These are phyloP conservation scores for Tardiomyces depauwii DNA, from an alignment of 1,139 yeast genomes.

Conservation along the genomic window DNA sequence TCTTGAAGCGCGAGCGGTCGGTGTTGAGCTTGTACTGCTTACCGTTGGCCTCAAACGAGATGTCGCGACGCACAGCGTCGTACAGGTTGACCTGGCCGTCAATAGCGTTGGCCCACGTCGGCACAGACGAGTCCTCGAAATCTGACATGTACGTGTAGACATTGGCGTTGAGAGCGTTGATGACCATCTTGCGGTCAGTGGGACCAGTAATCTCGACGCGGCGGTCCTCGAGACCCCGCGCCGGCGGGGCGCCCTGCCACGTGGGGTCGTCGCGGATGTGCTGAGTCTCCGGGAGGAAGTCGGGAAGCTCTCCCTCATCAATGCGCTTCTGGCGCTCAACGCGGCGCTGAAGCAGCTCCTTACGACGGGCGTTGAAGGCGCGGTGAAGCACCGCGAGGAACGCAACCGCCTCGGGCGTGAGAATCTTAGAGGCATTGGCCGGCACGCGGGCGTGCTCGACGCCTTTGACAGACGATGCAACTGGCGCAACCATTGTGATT, in stretches of 20 bases:
- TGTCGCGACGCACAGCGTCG: constrained; percentile 71
- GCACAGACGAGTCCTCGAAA: constrained; percentile 90
- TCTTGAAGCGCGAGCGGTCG: constrained; percentile 15
- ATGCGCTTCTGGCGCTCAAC: constrained; percentile 47
- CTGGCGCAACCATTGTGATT: not conserved
- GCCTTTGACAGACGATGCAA: not conserved
- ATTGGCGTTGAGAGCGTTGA: constrained; percentile 80
- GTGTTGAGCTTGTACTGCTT: constrained; percentile 50
- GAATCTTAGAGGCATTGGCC: constrained; percentile 25
- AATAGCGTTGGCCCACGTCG: constrained; percentile 86
- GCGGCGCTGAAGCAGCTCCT: constrained; percentile 49
- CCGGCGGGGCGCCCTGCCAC: constrained; percentile 74
- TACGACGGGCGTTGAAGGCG: constrained; percentile 51
- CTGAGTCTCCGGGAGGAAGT: constrained; percentile 61
- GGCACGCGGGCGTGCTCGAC: constrained; percentile 1
- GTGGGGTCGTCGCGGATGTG: constrained; percentile 60
- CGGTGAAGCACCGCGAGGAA: constrained; percentile 68
- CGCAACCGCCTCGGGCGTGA: constrained; percentile 58
- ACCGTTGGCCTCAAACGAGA: constrained; percentile 47
- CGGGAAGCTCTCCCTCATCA: constrained; percentile 60
- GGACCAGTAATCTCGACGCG: constrained; percentile 57
- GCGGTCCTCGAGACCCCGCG: constrained; percentile 66
- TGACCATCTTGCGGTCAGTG: constrained; percentile 83
- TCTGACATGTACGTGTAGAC: constrained; percentile 94
- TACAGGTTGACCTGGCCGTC: constrained; percentile 86